phyloP scores from a whole-genome alignment of 2,329 filamentous ascomycete genomes.

The Colletotrichum sp. region DNA sequence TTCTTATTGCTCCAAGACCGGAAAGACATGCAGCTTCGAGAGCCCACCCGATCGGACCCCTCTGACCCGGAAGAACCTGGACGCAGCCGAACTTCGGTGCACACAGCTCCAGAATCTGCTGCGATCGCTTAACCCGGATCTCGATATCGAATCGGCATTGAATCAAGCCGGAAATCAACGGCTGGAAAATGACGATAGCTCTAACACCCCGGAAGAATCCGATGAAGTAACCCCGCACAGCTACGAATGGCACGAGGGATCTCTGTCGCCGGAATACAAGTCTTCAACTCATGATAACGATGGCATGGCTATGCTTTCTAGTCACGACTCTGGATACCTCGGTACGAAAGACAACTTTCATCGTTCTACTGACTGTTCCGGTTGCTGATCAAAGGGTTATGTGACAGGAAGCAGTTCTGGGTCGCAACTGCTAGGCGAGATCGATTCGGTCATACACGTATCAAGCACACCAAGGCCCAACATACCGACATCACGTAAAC shows the following conservation, averaged over 20 bases:
- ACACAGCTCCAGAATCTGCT: conserved; percentile 31
- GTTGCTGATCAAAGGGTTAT: not conserved
- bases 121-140: conserved; percentile 28
- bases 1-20: conserved; percentile 31
- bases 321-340: conserved; percentile 28
- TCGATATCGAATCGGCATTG: conserved; percentile 29
- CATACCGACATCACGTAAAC: not conserved
- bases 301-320: not conserved
- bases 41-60: conserved; percentile 37
- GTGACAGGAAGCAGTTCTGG: conserved; percentile 29
- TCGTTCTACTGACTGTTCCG: not conserved
- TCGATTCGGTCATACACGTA: conserved; percentile 15
- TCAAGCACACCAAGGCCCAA: not conserved
- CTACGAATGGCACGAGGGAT: conserved; percentile 27
- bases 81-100: conserved; percentile 33
- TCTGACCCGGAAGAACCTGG: conserved; percentile 39
- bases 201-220: not conserved
- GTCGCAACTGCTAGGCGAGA: conserved; percentile 29
- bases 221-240: conserved; percentile 7
- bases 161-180: not conserved
- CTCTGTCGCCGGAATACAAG: conserved; percentile 3
- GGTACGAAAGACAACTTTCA: conserved; percentile 8
- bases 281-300: not conserved
- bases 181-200: not conserved
- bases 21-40: conserved; percentile 36